phyloP scores from a whole-genome alignment of 768 basidiomycete species.

The Aureoboletus auriporus region DNA sequence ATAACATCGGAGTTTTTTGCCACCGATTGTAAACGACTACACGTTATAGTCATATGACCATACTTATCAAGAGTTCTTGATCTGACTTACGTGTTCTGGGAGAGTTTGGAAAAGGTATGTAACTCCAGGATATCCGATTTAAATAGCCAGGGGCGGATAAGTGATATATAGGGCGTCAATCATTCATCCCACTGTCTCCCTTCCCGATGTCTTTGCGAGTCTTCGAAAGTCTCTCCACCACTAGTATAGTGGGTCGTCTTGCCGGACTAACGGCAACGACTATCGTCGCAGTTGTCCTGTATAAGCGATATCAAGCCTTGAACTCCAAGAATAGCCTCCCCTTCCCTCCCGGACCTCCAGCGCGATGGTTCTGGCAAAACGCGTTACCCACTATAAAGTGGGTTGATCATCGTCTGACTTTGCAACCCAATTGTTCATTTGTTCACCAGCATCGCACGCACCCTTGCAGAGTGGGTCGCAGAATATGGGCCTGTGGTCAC shows the following conservation, averaged over 20 bases:
- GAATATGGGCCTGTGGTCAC: constrained; percentile 57
- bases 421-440: not conserved
- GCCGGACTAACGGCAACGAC: constrained; percentile 1
- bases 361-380: constrained; percentile 23
- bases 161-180: no score
- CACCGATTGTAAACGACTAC: no score
- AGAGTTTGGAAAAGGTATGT: no score
- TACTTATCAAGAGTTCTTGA: no score
- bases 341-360: constrained; percentile 25
- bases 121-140: no score
- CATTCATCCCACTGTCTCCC: no score
- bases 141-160: no score
- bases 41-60: no score
- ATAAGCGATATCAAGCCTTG: not conserved
- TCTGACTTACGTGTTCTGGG: no score
- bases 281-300: not conserved
- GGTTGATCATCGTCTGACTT: not conserved
- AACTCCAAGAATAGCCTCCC: constrained; percentile 8
- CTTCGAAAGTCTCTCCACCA: not conserved
- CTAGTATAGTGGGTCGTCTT: not conserved
- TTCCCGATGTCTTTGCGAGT: not conserved
- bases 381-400: constrained; percentile 18
- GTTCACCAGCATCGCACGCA: constrained; percentile 12
- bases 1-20: no score
- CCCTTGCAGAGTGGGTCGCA: constrained; percentile 49